A percentile compares a stretch with the other conserved stretches of the same genome.
Conservation (phyloP, 495 filamentous ascomycete genomes). For the Evansstolkia leycettana region DNA sequence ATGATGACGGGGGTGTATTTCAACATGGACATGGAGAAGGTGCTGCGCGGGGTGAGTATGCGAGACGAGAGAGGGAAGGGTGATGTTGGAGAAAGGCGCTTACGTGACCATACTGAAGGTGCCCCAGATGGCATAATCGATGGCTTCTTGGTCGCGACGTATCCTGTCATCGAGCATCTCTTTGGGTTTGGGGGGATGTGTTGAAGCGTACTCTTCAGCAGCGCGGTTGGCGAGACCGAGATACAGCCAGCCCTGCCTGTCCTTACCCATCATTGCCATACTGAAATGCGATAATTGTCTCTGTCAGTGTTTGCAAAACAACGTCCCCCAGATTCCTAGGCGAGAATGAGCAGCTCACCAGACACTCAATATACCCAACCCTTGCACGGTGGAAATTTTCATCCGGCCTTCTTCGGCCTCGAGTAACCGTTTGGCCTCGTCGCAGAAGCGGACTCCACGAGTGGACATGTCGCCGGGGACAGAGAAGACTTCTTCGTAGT, state of each 20-base stretch:
- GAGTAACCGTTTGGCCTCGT: conserved; percentile 10
- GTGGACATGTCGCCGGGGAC: conserved; percentile 4
- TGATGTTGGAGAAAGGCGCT: too few relatives aligned
- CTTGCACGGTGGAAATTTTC: conserved; percentile 6
- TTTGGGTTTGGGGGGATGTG: too few relatives aligned
- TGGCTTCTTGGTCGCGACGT: not conserved
- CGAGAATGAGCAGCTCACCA: conserved; percentile 1
- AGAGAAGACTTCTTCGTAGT: conserved; percentile 12
- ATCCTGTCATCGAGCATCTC: not conserved
- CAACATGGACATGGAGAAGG: too few relatives aligned
- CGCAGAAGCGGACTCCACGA: conserved; percentile 13
- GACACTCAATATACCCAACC: conserved; percentile 5
- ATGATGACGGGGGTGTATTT: conserved; percentile 3
- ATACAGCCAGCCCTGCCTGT: conserved; percentile 8
- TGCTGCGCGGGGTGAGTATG: too few relatives aligned
- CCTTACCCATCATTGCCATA: conserved; percentile 8
- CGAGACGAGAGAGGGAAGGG: too few relatives aligned
- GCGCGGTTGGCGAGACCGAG: conserved; percentile 1
- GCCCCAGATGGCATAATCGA: conserved; percentile 3
- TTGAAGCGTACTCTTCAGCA: not conserved
- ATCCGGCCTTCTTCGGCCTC: conserved; percentile 7
- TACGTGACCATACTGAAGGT: conserved; percentile 1
- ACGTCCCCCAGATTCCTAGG: not conserved
- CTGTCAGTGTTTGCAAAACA: not conserved
- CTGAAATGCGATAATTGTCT: conserved; percentile 1